Conservation (phyloP, 2,329 filamentous ascomycete species). For the Verticillium klebahnii region DNA sequence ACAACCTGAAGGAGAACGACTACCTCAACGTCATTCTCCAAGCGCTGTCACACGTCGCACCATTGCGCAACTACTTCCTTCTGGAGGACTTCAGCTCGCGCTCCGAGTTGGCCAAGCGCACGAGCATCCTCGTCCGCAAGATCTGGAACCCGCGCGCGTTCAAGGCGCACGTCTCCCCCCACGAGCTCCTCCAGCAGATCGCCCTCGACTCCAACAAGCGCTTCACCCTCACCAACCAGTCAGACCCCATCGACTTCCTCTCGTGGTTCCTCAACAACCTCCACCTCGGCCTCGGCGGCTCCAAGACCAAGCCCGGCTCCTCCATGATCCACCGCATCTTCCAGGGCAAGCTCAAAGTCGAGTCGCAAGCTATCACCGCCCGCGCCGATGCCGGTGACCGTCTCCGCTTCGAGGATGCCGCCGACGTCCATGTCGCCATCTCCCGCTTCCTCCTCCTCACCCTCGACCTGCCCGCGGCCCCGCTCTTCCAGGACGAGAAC, state of each 20-base stretch:
- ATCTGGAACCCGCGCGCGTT: conserved; percentile 98
- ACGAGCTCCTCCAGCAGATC: conserved; percentile 94
- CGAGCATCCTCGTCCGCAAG: conserved; percentile 87
- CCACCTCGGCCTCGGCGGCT: conserved; percentile 85
- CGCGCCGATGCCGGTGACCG: conserved; percentile 84
- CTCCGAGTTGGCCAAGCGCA: conserved; percentile 79
- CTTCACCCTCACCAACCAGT: conserved; percentile 85
- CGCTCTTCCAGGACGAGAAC: conserved; percentile 91
- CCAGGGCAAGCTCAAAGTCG: conserved; percentile 86
- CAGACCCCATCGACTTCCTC: conserved; percentile 93
- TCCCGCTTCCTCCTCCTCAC: conserved; percentile 88
- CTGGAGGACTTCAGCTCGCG: conserved; percentile 72
- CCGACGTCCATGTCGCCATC: conserved; percentile 69
- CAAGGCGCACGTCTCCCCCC: conserved; percentile 92
- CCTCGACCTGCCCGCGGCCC: conserved; percentile 84
- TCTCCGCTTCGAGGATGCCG: conserved; percentile 88
- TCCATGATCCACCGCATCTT: conserved; percentile 91
- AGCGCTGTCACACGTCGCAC: conserved; percentile 81
- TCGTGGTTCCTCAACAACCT: conserved; percentile 98
- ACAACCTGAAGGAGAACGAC: conserved; percentile 99
- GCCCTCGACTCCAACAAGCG: conserved; percentile 85
- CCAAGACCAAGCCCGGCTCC: conserved; percentile 76
- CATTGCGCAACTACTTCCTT: conserved; percentile 87
- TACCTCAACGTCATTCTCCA: conserved; percentile 96
- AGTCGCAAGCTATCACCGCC: conserved; percentile 89